Base-by-base conservation (phyloP, 495 filamentous ascomycete species). In the Neohortaea acidophila region DNA sequence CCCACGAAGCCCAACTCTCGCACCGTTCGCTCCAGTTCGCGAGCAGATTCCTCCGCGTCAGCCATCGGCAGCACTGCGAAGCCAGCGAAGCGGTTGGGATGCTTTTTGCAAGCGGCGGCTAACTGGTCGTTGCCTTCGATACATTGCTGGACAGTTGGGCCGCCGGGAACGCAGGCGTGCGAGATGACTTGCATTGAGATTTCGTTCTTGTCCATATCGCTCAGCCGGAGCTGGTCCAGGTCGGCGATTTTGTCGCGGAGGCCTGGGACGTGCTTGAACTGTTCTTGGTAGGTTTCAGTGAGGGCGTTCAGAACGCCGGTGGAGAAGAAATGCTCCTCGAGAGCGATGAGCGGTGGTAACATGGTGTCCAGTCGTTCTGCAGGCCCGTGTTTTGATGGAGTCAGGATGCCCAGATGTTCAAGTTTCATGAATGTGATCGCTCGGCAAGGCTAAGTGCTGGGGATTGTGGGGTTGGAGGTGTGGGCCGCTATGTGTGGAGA, bases 301-400 rank as follows among this genome's bases (percentile, higher is more conserved):
- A 44, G 30, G 32, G 41, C 20, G 25, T 40, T 35, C 21, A 52
- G 44, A 21, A 58, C 54, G 7, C 52, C 45, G 19, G 53, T 53
- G 33, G 66, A 63, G 51, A 66, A 54, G 55, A 64, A 76, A 48
- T 73, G 74, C 48, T 77, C 73, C 55, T 77, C 73, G 24, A 75
- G 68, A 11, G 73, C 58, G 40, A 77, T 71, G 43, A 72, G 54
- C 9, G 56, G 53, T 8, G 36, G 47, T 4, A 45, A 17, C 36
- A 51, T 43, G 25, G 17, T 49, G 15, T 17, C 7, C 30, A 15
- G 24, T n/a, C n/a, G n/a, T n/a, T n/a, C n/a, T n/a, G n/a, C n/a
- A n/a, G n/a, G n/a, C n/a, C n/a, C n/a, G n/a, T n/a, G n/a, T n/a
- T n/a, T n/a, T n/a, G n/a, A n/a, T n/a, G n/a, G n/a, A n/a, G n/a